Base-by-base conservation (phyloP, 2,329 filamentous ascomycete genomes). In the Aspergillus phoenicis region DNA sequence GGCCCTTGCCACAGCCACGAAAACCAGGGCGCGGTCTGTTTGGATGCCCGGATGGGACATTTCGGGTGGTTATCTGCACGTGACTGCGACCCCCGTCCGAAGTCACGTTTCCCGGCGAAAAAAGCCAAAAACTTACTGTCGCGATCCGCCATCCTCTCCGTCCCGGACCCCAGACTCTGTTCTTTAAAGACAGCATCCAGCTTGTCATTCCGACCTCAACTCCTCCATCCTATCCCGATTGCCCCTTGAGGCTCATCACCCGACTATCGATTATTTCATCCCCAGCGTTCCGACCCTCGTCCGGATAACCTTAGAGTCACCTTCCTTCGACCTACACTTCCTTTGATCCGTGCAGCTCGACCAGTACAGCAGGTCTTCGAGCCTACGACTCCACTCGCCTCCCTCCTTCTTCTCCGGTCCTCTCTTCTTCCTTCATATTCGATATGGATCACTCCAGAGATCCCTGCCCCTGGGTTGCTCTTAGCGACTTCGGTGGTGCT, bases 401-500 rank as follows among this genome's bases (percentile, higher is more conserved):
- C 41, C 55, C 48, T 38, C 39, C 28, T 45, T 51, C n/a, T 20
- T 48, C 53, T 33, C 36, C 41, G 26, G 20, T 33, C 48, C 45
- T 57, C 43, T 39, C 52, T n/a, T 56, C 33, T 13, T 48, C 20
- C n/a, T 57, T 58, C 62, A 59, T 43, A 65, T 61, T 61, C 60
- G 55, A 39, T 22, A 95, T 97, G 90, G 94, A 99, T 87, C 95
- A 98, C 84, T 90, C 91, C 66, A 87, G 95, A 82, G 95, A 98
- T 80, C 95, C 95, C 65, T 98, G 95, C 81, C 95, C 95, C 59
- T 98, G 90, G 89, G 93, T 98, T 74, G 91, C 95, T 67, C 85
- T 98, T 69, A 97, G 93, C 81, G 95, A 99, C 82, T 98, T 98
- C 77, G 95, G 95, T 65, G 95, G 95, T 81, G 95, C 94, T 60